Base-by-base conservation (phyloP, 2,329 filamentous ascomycete species). In the Sporothrix dimorphospora region DNA sequence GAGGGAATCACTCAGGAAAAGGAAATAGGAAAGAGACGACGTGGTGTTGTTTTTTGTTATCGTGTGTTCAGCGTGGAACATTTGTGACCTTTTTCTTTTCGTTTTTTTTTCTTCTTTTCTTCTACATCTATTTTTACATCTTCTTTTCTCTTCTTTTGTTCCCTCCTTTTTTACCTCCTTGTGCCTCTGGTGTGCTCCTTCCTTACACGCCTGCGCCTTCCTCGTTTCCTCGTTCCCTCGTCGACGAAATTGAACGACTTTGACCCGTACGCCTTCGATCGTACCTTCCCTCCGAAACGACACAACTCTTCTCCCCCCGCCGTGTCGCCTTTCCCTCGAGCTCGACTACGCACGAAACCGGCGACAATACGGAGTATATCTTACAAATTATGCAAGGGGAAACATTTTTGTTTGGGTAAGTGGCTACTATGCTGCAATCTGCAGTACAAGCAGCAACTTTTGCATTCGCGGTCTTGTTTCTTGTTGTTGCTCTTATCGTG, bases 11-110 rank as follows among this genome's bases (percentile, higher is more conserved):
- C 42, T 30, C 27, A 67, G 63, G 27, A 66, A 66, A 19, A 42
- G 38, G 8, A 38, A 67, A 16, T 16, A 57, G 34, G 24, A 51
- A n/a, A 19, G 34, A 59, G 16, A 11, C 30, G 3, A 11, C 21
- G 14, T 59, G 63, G 42, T 47, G 63, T 8, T 66, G 21, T 57
- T 65, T 69, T 69, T 66, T 11, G n/a, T 63, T 63, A 34, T 55
- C 16, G 45, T 42, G 11, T 51, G 14, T 9, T 47, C 21, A 45
- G 21, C 21, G 59, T 65, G 59, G 59, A 65, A 65, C 59, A 27
- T 27, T 27, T 19, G 42, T 2, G 40, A 30, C 14, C 14, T 49
- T 55, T 57, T 57, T 63, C 45, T 59, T 4, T 9, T 53, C n/a
- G n/a, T 59, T 24, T 57, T 55, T 53, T 5, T 30, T 40, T 67